These are phyloP conservation scores for Candida tallmaniae DNA, from an alignment of 805 yeast genomes.

Conservation along the genomic window DNA sequence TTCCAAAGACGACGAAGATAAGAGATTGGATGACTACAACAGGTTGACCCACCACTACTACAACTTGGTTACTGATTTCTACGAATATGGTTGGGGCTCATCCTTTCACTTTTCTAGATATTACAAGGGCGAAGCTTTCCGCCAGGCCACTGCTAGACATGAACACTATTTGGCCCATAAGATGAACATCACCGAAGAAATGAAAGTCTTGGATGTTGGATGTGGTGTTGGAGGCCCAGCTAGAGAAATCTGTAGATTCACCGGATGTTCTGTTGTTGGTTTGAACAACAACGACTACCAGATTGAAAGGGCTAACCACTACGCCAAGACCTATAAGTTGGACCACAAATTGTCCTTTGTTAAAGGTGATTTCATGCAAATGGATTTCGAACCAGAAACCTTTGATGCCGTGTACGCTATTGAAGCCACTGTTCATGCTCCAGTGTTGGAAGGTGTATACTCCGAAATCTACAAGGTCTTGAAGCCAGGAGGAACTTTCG, in stretches of 20 bases:
- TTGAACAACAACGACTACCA: constrained; percentile 96
- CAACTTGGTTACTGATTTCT: constrained; percentile 95
- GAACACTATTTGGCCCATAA: constrained; percentile 91
- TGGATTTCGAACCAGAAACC: constrained; percentile 87
- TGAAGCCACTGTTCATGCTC: constrained; percentile 98
- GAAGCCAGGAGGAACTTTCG: constrained; percentile 97
- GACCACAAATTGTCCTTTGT: constrained; percentile 76
- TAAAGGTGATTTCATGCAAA: constrained; percentile 98
- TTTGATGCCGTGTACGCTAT: constrained; percentile 98
- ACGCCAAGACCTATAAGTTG: constrained; percentile 63
- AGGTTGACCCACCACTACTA: constrained; percentile 91
- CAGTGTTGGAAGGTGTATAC: constrained; percentile 92
- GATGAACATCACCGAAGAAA: constrained; percentile 72
- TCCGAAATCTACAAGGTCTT: constrained; percentile 89
- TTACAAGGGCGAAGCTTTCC: constrained; percentile 88
- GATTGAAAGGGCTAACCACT: constrained; percentile 83
- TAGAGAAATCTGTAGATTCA: constrained; percentile 88
- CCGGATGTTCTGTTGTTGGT: constrained; percentile 83
- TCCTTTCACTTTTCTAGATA: constrained; percentile 96
- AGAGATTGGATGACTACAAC: constrained; percentile 81
- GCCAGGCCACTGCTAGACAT: constrained; percentile 94
- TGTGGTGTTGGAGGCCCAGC: constrained; percentile 99
- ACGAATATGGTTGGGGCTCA: constrained; percentile 99
- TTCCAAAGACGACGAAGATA: constrained; percentile 62
- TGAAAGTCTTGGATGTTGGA: constrained; percentile 94